These are phyloP conservation scores for Skeletonema grethae DNA, from an alignment of 108 stramenopile genomes.

Conservation along the genomic window DNA sequence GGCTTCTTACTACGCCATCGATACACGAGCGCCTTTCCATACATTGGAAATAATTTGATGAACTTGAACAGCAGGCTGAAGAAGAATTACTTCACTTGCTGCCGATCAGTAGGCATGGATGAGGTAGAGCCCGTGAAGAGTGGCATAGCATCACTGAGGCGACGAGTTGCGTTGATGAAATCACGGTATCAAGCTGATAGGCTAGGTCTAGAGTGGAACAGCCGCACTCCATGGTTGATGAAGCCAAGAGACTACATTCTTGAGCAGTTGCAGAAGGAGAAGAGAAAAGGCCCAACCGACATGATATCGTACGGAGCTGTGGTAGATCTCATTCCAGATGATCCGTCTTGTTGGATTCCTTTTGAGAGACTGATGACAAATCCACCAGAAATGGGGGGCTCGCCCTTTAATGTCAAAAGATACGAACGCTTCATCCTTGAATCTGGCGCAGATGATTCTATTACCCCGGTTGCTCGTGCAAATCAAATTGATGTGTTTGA, in stretches of 20 bases:
- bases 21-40: conserved; percentile 5
- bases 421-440: conserved; percentile 50
- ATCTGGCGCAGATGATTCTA: conserved; percentile 13
- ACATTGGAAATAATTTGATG: conserved; percentile 71
- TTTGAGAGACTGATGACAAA: conserved; percentile 58
- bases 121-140: conserved; percentile 64
- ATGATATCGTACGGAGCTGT: conserved; percentile 32
- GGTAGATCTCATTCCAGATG: conserved; percentile 73
- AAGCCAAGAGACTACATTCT: conserved; percentile 28
- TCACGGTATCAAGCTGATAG: conserved; percentile 70
- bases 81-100: conserved; percentile 60
- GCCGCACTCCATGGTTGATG: conserved; percentile 57
- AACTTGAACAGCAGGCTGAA: conserved; percentile 53
- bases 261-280: not conserved
- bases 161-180: conserved; percentile 65
- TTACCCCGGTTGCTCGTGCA: conserved; percentile 18
- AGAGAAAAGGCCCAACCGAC: not conserved
- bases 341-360: conserved; percentile 77
- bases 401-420: conserved; percentile 43
- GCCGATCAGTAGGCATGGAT: conserved; percentile 33
- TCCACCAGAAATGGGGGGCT: conserved; percentile 39
- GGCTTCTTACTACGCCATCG: conserved; percentile 27
- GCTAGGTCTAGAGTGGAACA: conserved; percentile 52
- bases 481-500: not conserved
- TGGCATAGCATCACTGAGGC: conserved; percentile 46